These are phyloP conservation scores for Aspergillus uvarum DNA, from an alignment of 2,329 filamentous ascomycete species.

Conservation along the genomic window DNA sequence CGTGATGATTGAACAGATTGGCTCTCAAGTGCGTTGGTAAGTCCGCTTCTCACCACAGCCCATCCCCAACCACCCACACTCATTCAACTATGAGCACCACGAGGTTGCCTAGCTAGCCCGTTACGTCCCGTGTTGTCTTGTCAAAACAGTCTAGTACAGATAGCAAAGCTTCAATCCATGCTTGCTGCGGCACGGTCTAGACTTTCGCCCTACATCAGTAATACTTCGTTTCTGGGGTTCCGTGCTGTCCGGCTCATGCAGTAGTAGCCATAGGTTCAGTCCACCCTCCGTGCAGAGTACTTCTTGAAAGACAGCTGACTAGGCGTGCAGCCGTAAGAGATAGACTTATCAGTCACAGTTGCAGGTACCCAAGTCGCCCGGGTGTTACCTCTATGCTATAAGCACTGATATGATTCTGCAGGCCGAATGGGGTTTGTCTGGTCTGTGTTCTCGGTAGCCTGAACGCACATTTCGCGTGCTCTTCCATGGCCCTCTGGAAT, in stretches of 20 bases:
- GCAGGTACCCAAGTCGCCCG: neutral
- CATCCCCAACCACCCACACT: neutral
- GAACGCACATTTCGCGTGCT: too few relatives aligned
- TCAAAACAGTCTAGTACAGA: neutral
- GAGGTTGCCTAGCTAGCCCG: neutral
- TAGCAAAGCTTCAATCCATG: neutral
- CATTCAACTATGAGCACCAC: neutral
- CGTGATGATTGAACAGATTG: neutral
- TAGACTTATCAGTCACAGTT: neutral
- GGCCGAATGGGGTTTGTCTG: too few relatives aligned
- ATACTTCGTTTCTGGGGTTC: neutral
- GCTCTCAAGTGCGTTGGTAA: neutral
- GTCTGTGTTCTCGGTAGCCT: too few relatives aligned
- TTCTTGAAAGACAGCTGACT: neutral
- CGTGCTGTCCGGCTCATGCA: neutral
- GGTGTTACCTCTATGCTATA: neutral
- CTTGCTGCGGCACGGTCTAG: neutral
- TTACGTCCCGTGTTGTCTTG: neutral
- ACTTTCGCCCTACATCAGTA: neutral
- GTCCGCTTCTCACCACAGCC: neutral
- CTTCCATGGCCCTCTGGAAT: too few relatives aligned
- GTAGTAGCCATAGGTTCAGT: neutral
- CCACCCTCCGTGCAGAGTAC: too few relatives aligned
- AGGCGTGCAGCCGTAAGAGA: neutral
- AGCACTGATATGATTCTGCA: too few relatives aligned